Percentiles rank a stretch among this genome's conserved stretches.
These are phyloP conservation scores for Penicillium sp. DNA, from an alignment of 2,329 filamentous ascomycete genomes.

Conservation along the genomic window DNA sequence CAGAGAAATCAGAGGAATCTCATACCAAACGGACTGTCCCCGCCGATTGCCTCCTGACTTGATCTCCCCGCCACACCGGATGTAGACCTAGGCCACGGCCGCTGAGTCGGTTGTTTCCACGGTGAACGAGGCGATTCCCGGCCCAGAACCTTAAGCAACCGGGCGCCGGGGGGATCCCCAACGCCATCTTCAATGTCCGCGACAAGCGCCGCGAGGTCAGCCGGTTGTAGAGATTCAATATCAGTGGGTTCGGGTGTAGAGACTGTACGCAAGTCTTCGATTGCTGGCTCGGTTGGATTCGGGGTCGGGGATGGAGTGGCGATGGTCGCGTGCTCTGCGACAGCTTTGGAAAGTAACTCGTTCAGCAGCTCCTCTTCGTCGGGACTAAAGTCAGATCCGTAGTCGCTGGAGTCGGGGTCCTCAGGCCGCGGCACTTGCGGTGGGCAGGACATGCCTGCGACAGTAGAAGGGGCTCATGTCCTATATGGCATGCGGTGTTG, in stretches of 20 bases:
- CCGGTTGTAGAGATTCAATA: constrained; percentile 18
- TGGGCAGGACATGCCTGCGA: constrained; percentile 36
- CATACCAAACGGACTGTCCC: constrained; percentile 33
- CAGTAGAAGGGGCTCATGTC: constrained; percentile 20
- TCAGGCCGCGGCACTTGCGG: constrained; percentile 20
- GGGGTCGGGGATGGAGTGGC: constrained; percentile 22
- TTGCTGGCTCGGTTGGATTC: constrained; percentile 16
- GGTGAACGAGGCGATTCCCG: constrained; percentile 37
- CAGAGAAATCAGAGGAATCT: constrained; percentile 9
- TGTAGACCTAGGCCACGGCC: constrained; percentile 17
- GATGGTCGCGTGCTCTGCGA: constrained; percentile 31
- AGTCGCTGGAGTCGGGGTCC: constrained; percentile 50
- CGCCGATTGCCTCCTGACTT: constrained; percentile 27
- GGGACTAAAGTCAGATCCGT: constrained; percentile 62
- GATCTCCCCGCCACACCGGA: constrained; percentile 25
- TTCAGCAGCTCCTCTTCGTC: constrained; percentile 57
- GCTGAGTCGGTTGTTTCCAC: constrained; percentile 20
- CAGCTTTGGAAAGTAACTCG: constrained; percentile 50
- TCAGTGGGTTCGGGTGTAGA: constrained; percentile 7
- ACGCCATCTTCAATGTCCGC: constrained; percentile 48
- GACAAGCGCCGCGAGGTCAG: constrained; percentile 21
- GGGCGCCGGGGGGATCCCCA: constrained; percentile 34
- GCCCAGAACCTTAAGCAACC: constrained; percentile 44
- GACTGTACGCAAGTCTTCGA: neutral
- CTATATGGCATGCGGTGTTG: constrained; percentile 9